These are phyloP conservation scores for Clonostachys solani DNA, from an alignment of 2,329 filamentous ascomycete species.

Conservation along the genomic window DNA sequence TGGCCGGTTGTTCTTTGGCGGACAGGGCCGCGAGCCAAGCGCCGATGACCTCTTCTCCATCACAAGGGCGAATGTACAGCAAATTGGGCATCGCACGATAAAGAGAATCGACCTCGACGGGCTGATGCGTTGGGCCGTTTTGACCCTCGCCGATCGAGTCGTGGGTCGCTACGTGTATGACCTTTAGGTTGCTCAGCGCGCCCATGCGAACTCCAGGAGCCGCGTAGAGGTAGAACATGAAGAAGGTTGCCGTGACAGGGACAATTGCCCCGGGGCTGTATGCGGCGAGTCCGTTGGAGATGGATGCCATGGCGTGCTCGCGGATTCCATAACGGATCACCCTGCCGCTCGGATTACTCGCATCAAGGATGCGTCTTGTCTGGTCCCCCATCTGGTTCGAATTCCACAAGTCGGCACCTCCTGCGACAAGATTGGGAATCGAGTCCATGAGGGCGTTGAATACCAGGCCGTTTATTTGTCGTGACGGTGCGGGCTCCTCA, in stretches of 20 bases:
- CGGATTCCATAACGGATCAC: slow-evolving; percentile 44
- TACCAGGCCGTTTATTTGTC: no score
- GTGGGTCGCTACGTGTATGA: slow-evolving; percentile 49
- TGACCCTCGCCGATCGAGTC: slow-evolving; percentile 50
- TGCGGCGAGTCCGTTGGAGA: slow-evolving; percentile 42
- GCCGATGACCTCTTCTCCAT: slow-evolving; percentile 45
- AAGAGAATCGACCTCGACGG: slow-evolving; percentile 43
- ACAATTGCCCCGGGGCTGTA: slow-evolving; percentile 37
- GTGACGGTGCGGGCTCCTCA: no score
- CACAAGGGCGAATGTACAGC: slow-evolving; percentile 47
- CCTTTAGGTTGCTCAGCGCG: slow-evolving; percentile 41
- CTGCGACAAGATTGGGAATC: no score
- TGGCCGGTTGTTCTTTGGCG: neutral
- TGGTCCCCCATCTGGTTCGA: no score
- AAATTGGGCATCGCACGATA: slow-evolving; percentile 53
- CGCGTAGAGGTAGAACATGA: slow-evolving; percentile 47
- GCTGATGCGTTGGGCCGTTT: slow-evolving; percentile 52
- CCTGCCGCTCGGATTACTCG: no score
- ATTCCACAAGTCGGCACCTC: no score
- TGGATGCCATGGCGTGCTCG: slow-evolving; percentile 44
- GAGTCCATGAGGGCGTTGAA: no score
- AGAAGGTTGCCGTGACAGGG: slow-evolving; percentile 49
- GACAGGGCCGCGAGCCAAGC: slow-evolving; percentile 25
- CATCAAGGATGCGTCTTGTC: no score
- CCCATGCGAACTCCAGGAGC: slow-evolving; percentile 42